Evolutionary conservation across 2,329 filamentous ascomycete genomes (phyloP), one percentile per base, ranked within the genome.

Genomic region (Leptographium procerum): DNA sequence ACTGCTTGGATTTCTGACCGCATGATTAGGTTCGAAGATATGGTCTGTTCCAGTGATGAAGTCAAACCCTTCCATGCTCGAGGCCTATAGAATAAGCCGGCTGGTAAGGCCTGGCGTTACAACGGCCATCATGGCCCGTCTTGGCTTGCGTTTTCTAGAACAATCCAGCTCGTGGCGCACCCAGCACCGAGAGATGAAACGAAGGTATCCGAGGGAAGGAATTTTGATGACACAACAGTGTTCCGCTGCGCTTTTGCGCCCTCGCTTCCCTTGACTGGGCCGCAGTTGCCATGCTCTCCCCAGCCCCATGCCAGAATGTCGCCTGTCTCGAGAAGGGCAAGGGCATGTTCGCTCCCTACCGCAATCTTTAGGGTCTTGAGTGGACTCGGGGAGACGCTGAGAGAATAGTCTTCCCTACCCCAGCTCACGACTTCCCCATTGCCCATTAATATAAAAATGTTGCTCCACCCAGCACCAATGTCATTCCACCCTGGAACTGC

Each of bases 271-370:
- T 60, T 63, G 26, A 47, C 40, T 4, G 47, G 81, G 3, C 94
- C 94, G 69, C 94, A 99, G 69, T 99, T 99, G 1, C 94, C 94
- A 72, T 99, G 94, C 72, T 97, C 92, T 2, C 91, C 91, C 94
- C 94, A 99, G 24, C 94, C 94, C 90, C 92, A 97, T 1, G 89
- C 82, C 54, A 95, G 72, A 1, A 96, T 83, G 55, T 85, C 80
- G 1, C 83, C 83, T 24, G 79, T 75, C 11, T 72, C 73, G 0
- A 87, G 84, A 29, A 92, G 71, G 10, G 84, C 89, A 62, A 97
- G 71, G n/a, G 82, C 84, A 70, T 99, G 94, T 71, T 97, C 94
- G 67, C 92, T 96, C 0, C 94, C 94, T 52, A 88, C 82, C 3
- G 88, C 87, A n/a, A 97, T 79, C 28, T 76, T 75, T 11, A 73